These are phyloP conservation scores for Fusarium sp. DNA, from an alignment of 2,329 filamentous ascomycete species.

Conservation along the genomic window DNA sequence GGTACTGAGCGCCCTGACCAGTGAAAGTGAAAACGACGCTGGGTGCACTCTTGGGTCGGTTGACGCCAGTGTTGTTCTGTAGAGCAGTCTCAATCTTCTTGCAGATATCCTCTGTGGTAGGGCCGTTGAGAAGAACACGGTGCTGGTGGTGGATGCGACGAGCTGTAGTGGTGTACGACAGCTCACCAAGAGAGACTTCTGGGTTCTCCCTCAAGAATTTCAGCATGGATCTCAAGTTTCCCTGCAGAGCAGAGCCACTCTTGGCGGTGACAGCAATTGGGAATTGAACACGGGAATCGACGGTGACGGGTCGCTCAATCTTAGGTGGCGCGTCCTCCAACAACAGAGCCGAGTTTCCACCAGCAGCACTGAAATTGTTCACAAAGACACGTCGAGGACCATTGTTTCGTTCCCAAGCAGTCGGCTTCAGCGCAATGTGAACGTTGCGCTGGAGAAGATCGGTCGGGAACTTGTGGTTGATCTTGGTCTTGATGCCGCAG, in stretches of 20 bases:
- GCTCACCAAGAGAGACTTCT: slow-evolving; percentile 54
- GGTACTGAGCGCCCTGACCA: slow-evolving; percentile 55
- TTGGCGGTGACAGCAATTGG: slow-evolving; percentile 25
- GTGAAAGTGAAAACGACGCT: slow-evolving; percentile 56
- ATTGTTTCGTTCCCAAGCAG: slow-evolving; percentile 57
- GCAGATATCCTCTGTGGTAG: not conserved
- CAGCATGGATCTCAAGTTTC: slow-evolving; percentile 19
- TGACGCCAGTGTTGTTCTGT: slow-evolving; percentile 11
- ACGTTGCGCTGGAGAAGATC: slow-evolving; percentile 54
- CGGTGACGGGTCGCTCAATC: slow-evolving; percentile 47
- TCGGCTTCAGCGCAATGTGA: slow-evolving; percentile 66
- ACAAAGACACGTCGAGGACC: slow-evolving; percentile 64
- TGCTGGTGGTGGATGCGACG: slow-evolving; percentile 52
- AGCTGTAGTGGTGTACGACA: slow-evolving; percentile 59
- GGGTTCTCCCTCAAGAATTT: slow-evolving; percentile 38
- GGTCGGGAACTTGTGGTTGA: slow-evolving; percentile 60
- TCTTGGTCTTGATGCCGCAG: slow-evolving; percentile 62
- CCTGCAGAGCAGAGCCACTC: slow-evolving; percentile 17
- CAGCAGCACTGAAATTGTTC: slow-evolving; percentile 79
- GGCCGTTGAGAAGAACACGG: slow-evolving; percentile 53
- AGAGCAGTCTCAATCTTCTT: slow-evolving; percentile 21
- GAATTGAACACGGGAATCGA: slow-evolving; percentile 47
- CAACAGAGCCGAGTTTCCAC: slow-evolving; percentile 76
- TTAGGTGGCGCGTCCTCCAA: slow-evolving; percentile 64
- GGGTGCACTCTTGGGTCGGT: slow-evolving; percentile 22